Evolutionary conservation across 495 filamentous ascomycete genomes (phyloP).

Genomic region (Melanomma pulvis-pyrius): DNA sequence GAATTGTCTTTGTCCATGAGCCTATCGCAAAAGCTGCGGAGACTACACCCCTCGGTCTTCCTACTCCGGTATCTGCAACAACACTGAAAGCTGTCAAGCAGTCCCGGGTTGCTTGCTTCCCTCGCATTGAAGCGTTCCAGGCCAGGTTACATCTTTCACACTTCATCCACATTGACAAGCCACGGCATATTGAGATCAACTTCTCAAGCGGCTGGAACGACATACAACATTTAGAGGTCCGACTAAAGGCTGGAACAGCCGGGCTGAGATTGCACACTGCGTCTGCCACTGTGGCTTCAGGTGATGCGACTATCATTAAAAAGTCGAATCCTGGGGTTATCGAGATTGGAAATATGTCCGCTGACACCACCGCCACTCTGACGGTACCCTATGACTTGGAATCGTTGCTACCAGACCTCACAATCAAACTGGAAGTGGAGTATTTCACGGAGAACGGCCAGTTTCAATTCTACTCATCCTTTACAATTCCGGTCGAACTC

Average conservation of each 20-base stretch:
- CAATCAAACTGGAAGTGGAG: constrained; percentile 72
- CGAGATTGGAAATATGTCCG: constrained; percentile 59
- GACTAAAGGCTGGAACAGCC: constrained; percentile 79
- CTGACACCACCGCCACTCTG: constrained; percentile 57
- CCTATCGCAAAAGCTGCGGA: constrained; percentile 42
- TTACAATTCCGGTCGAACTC: constrained; percentile 67
- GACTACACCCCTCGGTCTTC: constrained; percentile 36
- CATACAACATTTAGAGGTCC: constrained; percentile 67
- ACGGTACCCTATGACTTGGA: constrained; percentile 85
- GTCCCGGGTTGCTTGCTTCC: constrained; percentile 55
- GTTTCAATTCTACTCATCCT: constrained; percentile 70
- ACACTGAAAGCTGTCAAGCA: constrained; percentile 51
- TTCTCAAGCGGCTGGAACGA: constrained; percentile 77
- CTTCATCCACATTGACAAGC: constrained; percentile 73
- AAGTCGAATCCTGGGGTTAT: constrained; percentile 69
- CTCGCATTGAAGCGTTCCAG: constrained; percentile 52
- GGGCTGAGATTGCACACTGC: constrained; percentile 81
- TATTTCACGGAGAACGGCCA: constrained; percentile 75
- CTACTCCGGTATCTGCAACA: constrained; percentile 45
- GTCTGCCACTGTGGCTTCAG: constrained; percentile 59
- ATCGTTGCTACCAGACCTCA: constrained; percentile 69
- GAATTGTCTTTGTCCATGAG: constrained; percentile 70
- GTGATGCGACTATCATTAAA: constrained; percentile 56
- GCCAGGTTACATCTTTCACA: constrained; percentile 56
- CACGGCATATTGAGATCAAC: constrained; percentile 73